These are phyloP conservation scores for Pythium aquatile DNA, from an alignment of 352 stramenopile species.

Conservation along the genomic window DNA sequence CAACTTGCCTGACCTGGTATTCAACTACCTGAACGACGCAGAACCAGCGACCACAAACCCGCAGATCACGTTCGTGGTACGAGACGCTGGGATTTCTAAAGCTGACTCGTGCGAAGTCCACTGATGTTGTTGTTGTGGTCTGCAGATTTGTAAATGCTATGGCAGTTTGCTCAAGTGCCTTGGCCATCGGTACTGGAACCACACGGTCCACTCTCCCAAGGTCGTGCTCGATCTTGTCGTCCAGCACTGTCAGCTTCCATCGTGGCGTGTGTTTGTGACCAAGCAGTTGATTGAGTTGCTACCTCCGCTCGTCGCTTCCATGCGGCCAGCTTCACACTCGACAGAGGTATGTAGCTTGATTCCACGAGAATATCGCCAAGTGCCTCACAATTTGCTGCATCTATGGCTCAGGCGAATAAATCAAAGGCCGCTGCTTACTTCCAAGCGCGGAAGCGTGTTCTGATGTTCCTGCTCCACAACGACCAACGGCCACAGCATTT, in stretches of 20 bases:
- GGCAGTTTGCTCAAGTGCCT: slow-evolving; percentile 68
- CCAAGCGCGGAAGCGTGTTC: slow-evolving; percentile 44
- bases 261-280: slow-evolving; percentile 74
- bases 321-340: slow-evolving; percentile 59
- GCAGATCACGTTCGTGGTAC: slow-evolving; percentile 78
- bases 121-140: neutral
- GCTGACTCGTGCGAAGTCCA: neutral
- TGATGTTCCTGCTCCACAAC: slow-evolving; percentile 60
- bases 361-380: neutral
- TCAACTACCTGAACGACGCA: slow-evolving; percentile 81
- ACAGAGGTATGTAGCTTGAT: slow-evolving; percentile 30
- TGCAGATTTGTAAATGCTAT: slow-evolving; percentile 82
- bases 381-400: neutral
- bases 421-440: slow-evolving; percentile 63
- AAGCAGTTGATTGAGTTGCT: slow-evolving; percentile 83
- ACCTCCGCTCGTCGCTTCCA: slow-evolving; percentile 58
- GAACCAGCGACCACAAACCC: slow-evolving; percentile 63
- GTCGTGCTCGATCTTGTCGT: slow-evolving; percentile 69
- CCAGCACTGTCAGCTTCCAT: slow-evolving; percentile 55
- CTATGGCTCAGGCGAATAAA: slow-evolving; percentile 33
- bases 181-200: slow-evolving; percentile 81
- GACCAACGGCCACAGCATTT: slow-evolving; percentile 49
- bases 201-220: slow-evolving; percentile 67
- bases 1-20: slow-evolving; percentile 82
- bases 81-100: neutral